Conservation (phyloP, 1,139 yeast species). For the Spathaspora sp. region DNA sequence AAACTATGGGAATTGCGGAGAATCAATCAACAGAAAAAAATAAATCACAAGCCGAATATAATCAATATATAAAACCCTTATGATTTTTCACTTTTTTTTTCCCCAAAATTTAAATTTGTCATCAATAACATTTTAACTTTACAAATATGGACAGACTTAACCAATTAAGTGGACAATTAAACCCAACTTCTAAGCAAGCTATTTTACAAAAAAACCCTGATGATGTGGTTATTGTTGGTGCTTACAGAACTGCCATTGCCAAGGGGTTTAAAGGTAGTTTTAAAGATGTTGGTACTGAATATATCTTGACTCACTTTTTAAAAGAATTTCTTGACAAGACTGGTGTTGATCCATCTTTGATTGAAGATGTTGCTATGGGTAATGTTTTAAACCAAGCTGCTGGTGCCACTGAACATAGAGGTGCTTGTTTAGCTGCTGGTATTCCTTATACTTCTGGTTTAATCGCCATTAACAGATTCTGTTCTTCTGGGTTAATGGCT, state of each 20-base stretch:
- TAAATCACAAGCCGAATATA: slow-evolving; percentile 3
- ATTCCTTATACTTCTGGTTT: slow-evolving; percentile 65
- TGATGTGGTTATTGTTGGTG: slow-evolving; percentile 84
- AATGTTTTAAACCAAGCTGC: slow-evolving; percentile 89
- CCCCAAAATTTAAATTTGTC: neutral
- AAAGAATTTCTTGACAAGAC: slow-evolving; percentile 59
- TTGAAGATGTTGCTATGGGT: slow-evolving; percentile 85
- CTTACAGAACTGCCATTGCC: slow-evolving; percentile 86
- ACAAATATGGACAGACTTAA: slow-evolving; percentile 55
- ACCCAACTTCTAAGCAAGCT: slow-evolving; percentile 45
- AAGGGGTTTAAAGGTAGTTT: slow-evolving; percentile 83
- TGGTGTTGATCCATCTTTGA: slow-evolving; percentile 60
- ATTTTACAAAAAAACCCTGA: slow-evolving; percentile 64
- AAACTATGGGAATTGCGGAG: slow-evolving; percentile 14
- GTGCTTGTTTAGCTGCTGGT: slow-evolving; percentile 57
- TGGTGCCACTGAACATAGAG: slow-evolving; percentile 90
- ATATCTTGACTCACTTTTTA: slow-evolving; percentile 63
- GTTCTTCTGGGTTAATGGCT: slow-evolving; percentile 92
- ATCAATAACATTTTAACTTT: neutral
- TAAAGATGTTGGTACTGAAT: slow-evolving; percentile 76
- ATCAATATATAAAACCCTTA: neutral
- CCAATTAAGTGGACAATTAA: slow-evolving; percentile 58
- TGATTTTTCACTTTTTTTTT: neutral
- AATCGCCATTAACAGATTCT: slow-evolving; percentile 85
- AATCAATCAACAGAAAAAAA: slow-evolving; percentile 3